Evolutionary conservation across 23 red algal species (phyloP).

Genomic region (Gracilaria gracilis): DNA sequence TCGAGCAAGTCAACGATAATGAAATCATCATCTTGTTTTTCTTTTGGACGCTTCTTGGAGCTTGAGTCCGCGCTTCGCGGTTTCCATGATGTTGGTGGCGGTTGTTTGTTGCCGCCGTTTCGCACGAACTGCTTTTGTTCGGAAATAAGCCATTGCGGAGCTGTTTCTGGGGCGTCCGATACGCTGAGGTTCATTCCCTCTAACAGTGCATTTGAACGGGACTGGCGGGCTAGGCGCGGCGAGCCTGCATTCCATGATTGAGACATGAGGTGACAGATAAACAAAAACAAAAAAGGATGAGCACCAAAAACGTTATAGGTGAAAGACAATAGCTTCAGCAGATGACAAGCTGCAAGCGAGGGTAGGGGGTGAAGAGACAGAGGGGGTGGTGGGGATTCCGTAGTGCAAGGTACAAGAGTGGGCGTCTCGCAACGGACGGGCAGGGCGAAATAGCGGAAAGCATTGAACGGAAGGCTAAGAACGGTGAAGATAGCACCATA

Average conservation of each 20-base stretch:
- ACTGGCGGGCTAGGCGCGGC: neutral
- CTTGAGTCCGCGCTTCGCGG: neutral
- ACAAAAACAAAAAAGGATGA: neutral
- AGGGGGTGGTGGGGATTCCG: neutral
- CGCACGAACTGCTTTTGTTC: conserved; percentile 44
- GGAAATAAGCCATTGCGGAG: conserved; percentile 40
- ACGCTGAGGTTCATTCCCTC: neutral
- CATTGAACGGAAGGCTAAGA: neutral
- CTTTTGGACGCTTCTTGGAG: conserved; percentile 6
- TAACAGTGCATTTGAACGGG: conserved; percentile 5
- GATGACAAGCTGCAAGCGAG: neutral
- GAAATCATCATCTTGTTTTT: conserved; percentile 56
- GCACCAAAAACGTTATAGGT: neutral
- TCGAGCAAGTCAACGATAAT: conserved; percentile 70
- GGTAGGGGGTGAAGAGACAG: neutral
- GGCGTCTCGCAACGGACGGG: neutral
- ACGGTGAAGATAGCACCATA: neutral
- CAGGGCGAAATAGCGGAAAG: neutral
- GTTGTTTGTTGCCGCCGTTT: conserved; percentile 14
- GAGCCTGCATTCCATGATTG: neutral
- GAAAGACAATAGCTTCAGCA: neutral
- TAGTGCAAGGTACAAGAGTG: neutral
- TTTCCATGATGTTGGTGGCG: conserved; percentile 23
- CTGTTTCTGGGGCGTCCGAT: conserved; percentile 15
- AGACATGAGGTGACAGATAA: neutral